Base-by-base conservation (phyloP, 2,329 filamentous ascomycete genomes). In the Botrytis fragariae region DNA sequence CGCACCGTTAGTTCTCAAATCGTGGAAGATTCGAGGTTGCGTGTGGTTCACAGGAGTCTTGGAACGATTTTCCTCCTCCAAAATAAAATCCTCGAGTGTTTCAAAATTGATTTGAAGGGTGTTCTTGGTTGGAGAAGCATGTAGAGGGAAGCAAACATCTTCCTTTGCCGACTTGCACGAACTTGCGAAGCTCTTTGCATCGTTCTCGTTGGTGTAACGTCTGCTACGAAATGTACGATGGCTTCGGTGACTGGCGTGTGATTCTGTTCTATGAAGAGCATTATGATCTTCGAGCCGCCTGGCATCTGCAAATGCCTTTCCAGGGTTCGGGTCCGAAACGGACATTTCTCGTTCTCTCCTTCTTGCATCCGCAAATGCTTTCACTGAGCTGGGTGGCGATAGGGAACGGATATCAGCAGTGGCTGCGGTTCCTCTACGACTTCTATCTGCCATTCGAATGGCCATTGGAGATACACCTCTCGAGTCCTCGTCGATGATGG, bases 381-480 rank as follows among this genome's bases (percentile, higher is more conserved):
- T 97, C 69, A 99, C 94, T 0, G 96, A 99, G 82, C 98, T 99
- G 12, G 96, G 96, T 18, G 95, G 95, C 9, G 96, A 98, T 3
- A 89, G 85, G 1, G 93, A 94, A 72, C 93, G 88, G 65, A 88
- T 89, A 35, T 88, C 87, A 37, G 84, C 82, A 1, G 88, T 88
- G 45, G 86, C 87, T 71, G 91, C 84, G 73, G 87, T 78, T 79
- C 83, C 85, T 73, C 88, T 87, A 25, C 89, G 88, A 73, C 83
- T 84, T 69, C 77, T 76, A 35, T 75, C 76, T 84, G 83, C n/a
- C 51, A 69, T 72, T 62, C 77, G 74, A n/a, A 60, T 71, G 67
- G 73, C 65, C 51, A 72, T 74, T 60, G 78, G 75, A 68, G 86
- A 86, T 10, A 81, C 76, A 35, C 84, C 84, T 22, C 83, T 84